A percentile compares a stretch with the other conserved stretches of the same genome.
These are phyloP conservation scores for Camelina laxa DNA, from an alignment of 345 rosid species.

Conservation along the genomic window DNA sequence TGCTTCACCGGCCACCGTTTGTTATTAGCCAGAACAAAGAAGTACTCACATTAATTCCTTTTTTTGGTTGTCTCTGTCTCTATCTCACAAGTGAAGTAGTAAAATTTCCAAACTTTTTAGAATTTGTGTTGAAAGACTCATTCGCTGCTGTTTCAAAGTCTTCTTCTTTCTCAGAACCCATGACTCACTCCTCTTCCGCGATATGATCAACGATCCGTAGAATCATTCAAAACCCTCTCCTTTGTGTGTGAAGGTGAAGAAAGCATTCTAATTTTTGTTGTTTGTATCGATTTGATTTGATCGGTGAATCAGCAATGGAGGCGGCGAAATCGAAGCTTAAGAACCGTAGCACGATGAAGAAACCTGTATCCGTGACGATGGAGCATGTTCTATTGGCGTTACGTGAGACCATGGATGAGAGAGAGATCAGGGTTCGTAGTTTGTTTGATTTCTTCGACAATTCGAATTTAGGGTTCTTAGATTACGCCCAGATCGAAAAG, in stretches of 20 bases:
- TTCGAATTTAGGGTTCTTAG: conserved; percentile 68
- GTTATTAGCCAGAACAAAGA: not conserved
- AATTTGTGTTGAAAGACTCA: conserved; percentile 29
- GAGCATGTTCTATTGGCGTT: conserved; percentile 86
- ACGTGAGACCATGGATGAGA: conserved; percentile 86
- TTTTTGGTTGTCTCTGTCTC: not conserved
- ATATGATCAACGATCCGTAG: conserved; percentile 34
- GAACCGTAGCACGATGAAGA: conserved; percentile 54
- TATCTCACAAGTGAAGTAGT: not conserved
- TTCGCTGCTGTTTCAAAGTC: conserved; percentile 19
- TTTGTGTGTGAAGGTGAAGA: not conserved
- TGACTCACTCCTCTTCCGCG: conserved; percentile 10
- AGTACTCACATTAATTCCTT: not conserved
- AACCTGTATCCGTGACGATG: conserved; percentile 63
- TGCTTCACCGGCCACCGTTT: conserved; percentile 36
- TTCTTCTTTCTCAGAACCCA: conserved; percentile 14
- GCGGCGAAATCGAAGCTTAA: conserved; percentile 43
- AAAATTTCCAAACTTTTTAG: conserved; percentile 16
- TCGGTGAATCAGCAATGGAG: conserved; percentile 45
- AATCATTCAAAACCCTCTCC: conserved; percentile 14
- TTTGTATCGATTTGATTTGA: conserved; percentile 14
- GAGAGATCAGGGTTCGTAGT: conserved; percentile 78
- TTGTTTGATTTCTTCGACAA: conserved; percentile 81
- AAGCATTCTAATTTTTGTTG: not conserved
- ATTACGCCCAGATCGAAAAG: conserved; percentile 77